Conservation (phyloP, 306 rosid species). For the Begonia peltatifolia region DNA sequence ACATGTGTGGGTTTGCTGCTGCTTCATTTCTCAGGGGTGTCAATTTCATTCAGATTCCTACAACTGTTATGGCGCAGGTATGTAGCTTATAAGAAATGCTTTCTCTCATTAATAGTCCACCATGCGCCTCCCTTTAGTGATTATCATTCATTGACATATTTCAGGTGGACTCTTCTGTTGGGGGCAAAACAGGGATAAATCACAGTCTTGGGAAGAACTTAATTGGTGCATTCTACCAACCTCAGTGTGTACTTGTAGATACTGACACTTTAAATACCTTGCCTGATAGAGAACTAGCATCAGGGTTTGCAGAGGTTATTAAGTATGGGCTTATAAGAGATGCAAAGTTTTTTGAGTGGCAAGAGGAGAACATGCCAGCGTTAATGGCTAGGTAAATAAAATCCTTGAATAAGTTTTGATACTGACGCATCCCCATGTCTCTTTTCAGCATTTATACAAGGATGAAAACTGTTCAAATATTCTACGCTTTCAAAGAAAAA, state of each 20-base stretch:
- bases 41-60: slow-evolving; percentile 91
- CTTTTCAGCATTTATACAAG: too few species aligned
- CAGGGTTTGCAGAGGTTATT: slow-evolving; percentile 88
- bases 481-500: too few species aligned
- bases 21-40: slow-evolving; percentile 80
- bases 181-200: slow-evolving; percentile 95
- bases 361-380: slow-evolving; percentile 69
- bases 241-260: slow-evolving; percentile 85
- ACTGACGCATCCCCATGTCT: too few species aligned
- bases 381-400: slow-evolving; percentile 55
- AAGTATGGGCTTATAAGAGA: slow-evolving; percentile 92
- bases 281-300: slow-evolving; percentile 83
- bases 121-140: slow-evolving; percentile 3
- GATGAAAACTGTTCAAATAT: too few species aligned
- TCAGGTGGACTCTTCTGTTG: slow-evolving; percentile 99
- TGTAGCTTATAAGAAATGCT: slow-evolving; percentile 6
- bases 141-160: slow-evolving; percentile 6
- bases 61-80: slow-evolving; percentile 96
- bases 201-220: slow-evolving; percentile 89
- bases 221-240: slow-evolving; percentile 93
- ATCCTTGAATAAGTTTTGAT: too few species aligned
- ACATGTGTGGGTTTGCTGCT: slow-evolving; percentile 95
- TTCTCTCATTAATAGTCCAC: neutral
- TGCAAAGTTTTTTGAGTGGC: slow-evolving; percentile 89
- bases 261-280: slow-evolving; percentile 66